phyloP scores from a whole-genome alignment of 768 basidiomycete genomes.

The Leccinellum luteum region DNA sequence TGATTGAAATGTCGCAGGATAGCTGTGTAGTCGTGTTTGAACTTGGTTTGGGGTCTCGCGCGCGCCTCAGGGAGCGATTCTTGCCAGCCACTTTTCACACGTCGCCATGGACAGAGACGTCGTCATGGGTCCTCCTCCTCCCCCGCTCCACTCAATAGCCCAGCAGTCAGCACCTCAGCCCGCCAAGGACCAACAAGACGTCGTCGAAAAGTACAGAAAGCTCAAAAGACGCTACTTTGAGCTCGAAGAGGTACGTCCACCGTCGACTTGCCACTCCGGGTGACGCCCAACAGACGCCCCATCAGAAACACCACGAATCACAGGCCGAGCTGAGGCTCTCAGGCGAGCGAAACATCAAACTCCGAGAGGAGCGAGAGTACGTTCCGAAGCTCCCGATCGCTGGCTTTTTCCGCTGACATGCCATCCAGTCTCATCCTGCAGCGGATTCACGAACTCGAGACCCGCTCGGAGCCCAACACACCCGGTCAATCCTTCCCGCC shows the following conservation, averaged over 20 bases:
- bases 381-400: slow-evolving; percentile 22
- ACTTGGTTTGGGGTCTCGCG: slow-evolving; percentile 28
- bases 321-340: slow-evolving; percentile 55
- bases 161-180: slow-evolving; percentile 28
- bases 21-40: slow-evolving; percentile 36
- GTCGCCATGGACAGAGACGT: slow-evolving; percentile 43
- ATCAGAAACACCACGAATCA: slow-evolving; percentile 59
- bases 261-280: neutral
- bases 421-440: slow-evolving; percentile 48
- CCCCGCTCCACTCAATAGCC: slow-evolving; percentile 32
- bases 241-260: slow-evolving; percentile 61
- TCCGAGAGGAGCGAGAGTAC: slow-evolving; percentile 63
- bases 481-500: slow-evolving; percentile 36
- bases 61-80: slow-evolving; percentile 24
- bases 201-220: slow-evolving; percentile 59
- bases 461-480: slow-evolving; percentile 33
- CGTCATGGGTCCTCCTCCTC: slow-evolving; percentile 49
- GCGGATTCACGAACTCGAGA: slow-evolving; percentile 61
- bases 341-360: slow-evolving; percentile 60
- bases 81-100: slow-evolving; percentile 26
- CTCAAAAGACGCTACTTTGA: slow-evolving; percentile 66
- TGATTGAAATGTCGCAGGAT: neutral
- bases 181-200: slow-evolving; percentile 43
- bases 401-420: slow-evolving; percentile 1
- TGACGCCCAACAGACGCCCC: neutral